Base-by-base conservation (phyloP, 2,329 filamentous ascomycete species). In the Zymoseptoria pseudotritici region DNA sequence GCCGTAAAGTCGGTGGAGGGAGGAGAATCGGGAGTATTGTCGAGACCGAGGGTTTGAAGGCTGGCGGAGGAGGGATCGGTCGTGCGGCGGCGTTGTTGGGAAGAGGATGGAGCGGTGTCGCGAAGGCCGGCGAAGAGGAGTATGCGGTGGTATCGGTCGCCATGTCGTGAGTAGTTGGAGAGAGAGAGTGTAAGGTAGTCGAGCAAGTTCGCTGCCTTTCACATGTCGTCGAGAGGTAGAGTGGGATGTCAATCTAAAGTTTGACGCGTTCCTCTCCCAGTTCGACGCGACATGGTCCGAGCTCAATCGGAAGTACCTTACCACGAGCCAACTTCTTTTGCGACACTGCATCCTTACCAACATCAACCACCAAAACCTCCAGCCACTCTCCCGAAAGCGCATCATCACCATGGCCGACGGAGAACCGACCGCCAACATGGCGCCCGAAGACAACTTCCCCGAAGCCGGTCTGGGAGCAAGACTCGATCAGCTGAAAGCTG, bases 51-150 rank as follows among this genome's bases (percentile, higher is more conserved):
- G 86, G 81, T 65, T 80, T 81, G 57, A 78, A 75, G 7, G 71
- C 72, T 42, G 78, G 76, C 63, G 78, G 75, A 56, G 75, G 75
- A 17, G 87, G 84, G 67, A 82, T 83, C 29, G 64, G 63, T 58
- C 62, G 67, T 54, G 59, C 54, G n/a, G 29, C n/a, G 24, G 62
- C 55, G 56, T 58, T 63, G 61, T 60, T 53, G 5, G 67, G 63
- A 56, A 94, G 83, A 52, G 91, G 89, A 72, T 94, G 89, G 51
- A 86, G 84, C 1, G 92, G 92, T 1, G 92, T 97, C 55, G 85
- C 91, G 75, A 97, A 97, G 50, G 88, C 91, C 8, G 92, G 91
- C 20, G 91, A 96, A 0, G 92, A 96, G 4, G 90, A 90, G 62
- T 94, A 86, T 50, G 83, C 82, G 55, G 52, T 13, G 4, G 60